phyloP scores from a whole-genome alignment of 2,329 filamentous ascomycete genomes.

The Fusarium brachygibbosum region DNA sequence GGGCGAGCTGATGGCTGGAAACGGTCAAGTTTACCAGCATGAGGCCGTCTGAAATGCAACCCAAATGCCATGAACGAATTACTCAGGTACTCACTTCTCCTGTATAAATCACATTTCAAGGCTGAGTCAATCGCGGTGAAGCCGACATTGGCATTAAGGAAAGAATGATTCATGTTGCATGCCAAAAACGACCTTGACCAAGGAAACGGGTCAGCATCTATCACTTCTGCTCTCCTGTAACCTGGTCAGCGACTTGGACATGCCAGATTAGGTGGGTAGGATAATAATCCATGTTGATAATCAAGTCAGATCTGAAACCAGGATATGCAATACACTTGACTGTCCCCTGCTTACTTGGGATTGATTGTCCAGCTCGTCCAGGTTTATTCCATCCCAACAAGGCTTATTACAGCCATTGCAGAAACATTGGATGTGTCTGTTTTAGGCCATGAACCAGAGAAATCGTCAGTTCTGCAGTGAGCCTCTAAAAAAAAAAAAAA shows the following conservation, averaged over 20 bases:
- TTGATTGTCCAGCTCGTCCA: slow-evolving; percentile 34
- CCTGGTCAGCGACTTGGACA: slow-evolving; percentile 3
- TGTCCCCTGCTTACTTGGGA: slow-evolving; percentile 13
- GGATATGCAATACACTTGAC: neutral
- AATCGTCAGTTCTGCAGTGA: slow-evolving; percentile 24
- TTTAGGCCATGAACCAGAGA: neutral
- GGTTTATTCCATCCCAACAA: slow-evolving; percentile 35
- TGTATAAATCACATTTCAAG: slow-evolving; percentile 2
- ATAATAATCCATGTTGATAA: slow-evolving; percentile 1
- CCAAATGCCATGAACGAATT: slow-evolving; percentile 22
- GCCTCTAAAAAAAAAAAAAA: slow-evolving; percentile 1
- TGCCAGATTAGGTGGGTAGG: slow-evolving; percentile 22
- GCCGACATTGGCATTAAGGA: slow-evolving; percentile 28
- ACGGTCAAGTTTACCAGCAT: slow-evolving; percentile 38
- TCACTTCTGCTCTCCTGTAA: neutral
- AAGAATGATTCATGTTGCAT: slow-evolving; percentile 17
- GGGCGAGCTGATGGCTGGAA: slow-evolving; percentile 49
- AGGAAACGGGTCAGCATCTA: neutral
- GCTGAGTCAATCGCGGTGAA: slow-evolving; percentile 42
- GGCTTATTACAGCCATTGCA: slow-evolving; percentile 16
- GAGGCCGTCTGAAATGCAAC: slow-evolving; percentile 47
- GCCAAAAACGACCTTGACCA: neutral
- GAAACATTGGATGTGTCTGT: slow-evolving; percentile 3
- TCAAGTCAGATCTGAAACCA: slow-evolving; percentile 28
- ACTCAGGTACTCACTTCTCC: neutral